Evolutionary conservation across 257 asterid genomes (phyloP).

Genomic region (Solanum gracilifrons): DNA sequence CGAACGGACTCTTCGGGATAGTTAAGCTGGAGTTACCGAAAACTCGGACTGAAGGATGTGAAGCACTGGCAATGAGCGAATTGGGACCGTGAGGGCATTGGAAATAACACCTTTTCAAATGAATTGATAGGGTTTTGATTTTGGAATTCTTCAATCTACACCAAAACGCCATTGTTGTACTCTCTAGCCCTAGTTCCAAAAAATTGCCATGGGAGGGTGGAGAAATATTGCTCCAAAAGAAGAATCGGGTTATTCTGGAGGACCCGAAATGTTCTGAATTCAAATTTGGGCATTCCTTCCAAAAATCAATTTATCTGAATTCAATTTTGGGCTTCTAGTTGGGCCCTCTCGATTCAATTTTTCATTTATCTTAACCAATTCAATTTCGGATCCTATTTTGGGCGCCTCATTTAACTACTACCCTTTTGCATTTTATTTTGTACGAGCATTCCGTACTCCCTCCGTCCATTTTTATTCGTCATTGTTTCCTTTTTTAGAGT

Average conservation of each 20-base stretch:
- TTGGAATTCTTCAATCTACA: conserved; percentile 46
- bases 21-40: conserved; percentile 4
- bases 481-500: no score
- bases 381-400: not conserved
- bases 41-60: conserved; percentile 13
- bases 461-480: no score
- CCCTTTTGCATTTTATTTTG: not conserved
- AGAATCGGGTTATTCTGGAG: not conserved
- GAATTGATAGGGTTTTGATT: conserved; percentile 14
- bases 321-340: not conserved
- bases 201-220: not conserved
- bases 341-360: not conserved
- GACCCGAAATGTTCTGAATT: not conserved
- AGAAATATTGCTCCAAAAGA: conserved; percentile 7
- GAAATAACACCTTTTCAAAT: conserved; percentile 21
- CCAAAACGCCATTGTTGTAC: conserved; percentile 44
- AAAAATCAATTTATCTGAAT: not conserved
- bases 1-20: conserved; percentile 13
- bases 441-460: no score
- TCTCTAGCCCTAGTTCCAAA: not conserved
- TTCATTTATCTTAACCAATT: not conserved
- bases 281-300: not conserved
- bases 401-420: not conserved
- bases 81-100: conserved; percentile 10
- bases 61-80: conserved; percentile 8